Conservation (phyloP, 2,329 filamentous ascomycete genomes). For the Penicillium sp. region DNA sequence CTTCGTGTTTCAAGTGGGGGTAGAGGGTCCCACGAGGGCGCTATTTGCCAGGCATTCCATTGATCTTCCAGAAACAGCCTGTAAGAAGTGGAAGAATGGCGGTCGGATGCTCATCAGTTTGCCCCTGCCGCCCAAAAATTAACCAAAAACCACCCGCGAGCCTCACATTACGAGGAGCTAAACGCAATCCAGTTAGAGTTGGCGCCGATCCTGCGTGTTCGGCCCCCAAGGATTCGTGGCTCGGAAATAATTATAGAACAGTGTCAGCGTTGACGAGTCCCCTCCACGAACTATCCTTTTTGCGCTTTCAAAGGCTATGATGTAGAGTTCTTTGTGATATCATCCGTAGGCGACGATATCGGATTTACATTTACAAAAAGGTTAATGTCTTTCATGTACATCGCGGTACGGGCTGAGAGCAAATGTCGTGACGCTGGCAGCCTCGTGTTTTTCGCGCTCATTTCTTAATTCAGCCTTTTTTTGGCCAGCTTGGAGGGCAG, state of each 20-base stretch:
- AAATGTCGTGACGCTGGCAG: background rate
- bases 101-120: background rate
- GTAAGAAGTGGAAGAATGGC: background rate
- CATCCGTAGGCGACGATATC: no score
- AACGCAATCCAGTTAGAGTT: conserved; percentile 10
- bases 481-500: background rate
- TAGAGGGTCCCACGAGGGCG: background rate
- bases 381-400: background rate
- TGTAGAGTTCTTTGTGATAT: background rate
- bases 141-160: conserved; percentile 1
- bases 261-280: background rate
- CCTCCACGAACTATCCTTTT: background rate
- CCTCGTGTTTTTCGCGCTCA: background rate
- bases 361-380: no score
- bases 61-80: conserved; percentile 4
- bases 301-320: background rate
- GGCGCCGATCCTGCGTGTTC: conserved; percentile 11
- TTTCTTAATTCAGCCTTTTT: background rate
- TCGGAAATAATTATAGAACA: conserved; percentile 17
- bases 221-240: conserved; percentile 12
- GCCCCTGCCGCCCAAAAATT: background rate
- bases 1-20: background rate
- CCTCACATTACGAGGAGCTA: conserved; percentile 1
- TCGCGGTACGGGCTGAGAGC: no score
- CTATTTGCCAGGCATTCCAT: conserved; percentile 3